phyloP scores from a whole-genome alignment of 225 moss, liverwort and hornwort species.

The Antitrichia curtipendula region DNA sequence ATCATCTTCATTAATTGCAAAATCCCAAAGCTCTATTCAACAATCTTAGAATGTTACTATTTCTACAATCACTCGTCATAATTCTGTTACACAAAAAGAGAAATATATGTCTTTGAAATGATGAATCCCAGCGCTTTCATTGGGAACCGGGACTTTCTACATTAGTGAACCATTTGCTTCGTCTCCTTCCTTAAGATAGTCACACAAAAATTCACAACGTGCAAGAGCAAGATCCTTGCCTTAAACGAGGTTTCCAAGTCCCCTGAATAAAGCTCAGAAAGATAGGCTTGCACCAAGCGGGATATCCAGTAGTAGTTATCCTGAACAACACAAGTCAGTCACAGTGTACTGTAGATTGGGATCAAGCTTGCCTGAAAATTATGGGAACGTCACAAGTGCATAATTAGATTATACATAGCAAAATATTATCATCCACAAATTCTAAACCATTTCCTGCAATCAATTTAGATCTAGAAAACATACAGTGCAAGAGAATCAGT shows the following conservation, averaged over 20 bases:
- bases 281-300: slow-evolving; percentile 5
- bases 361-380: background rate
- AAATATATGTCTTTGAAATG: background rate
- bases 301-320: background rate
- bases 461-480: background rate
- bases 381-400: background rate
- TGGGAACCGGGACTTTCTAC: background rate
- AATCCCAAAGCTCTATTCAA: background rate
- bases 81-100: background rate
- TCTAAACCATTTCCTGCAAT: background rate
- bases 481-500: background rate
- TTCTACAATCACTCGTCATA: background rate
- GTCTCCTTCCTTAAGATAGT: too few species aligned
- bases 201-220: background rate
- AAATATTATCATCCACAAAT: background rate
- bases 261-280: background rate
- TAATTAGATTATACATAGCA: background rate
- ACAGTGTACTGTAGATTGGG: background rate
- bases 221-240: background rate
- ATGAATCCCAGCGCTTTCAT: background rate
- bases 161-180: background rate
- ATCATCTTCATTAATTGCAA: background rate
- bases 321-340: background rate
- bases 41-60: background rate
- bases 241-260: background rate